A percentile compares a stretch with the other conserved stretches of the same genome.
Evolutionary conservation across 306 rosid genomes (phyloP).

Genomic region (Luffa aegyptiaca): DNA sequence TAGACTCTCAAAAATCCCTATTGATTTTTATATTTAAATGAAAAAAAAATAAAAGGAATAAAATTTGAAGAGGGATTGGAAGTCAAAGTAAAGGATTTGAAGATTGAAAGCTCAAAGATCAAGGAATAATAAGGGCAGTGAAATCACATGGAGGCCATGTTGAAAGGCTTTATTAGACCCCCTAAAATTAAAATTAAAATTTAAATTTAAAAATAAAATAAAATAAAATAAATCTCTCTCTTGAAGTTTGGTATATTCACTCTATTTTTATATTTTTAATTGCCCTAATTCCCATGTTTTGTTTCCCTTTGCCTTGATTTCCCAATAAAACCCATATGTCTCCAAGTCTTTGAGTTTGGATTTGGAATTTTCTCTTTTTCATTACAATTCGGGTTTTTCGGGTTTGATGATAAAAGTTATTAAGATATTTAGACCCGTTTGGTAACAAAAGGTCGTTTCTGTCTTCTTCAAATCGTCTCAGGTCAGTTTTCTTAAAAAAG

Average conservation of each 20-base stretch:
- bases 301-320: not conserved
- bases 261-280: not conserved
- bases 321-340: not conserved
- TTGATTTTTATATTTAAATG: not conserved
- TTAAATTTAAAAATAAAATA: too few relatives aligned
- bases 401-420: not conserved
- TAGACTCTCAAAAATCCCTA: constrained; percentile 2
- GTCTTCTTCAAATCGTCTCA: not conserved
- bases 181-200: not conserved
- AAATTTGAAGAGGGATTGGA: not conserved
- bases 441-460: too few relatives aligned
- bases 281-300: not conserved
- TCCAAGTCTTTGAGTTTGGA: not conserved
- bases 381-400: not conserved
- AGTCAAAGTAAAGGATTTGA: not conserved
- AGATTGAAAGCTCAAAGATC: not conserved
- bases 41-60: not conserved
- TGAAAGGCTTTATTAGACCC: not conserved
- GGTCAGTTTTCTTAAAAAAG: not conserved
- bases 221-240: not conserved
- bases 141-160: constrained; percentile 13
- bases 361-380: not conserved
- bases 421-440: too few relatives aligned
- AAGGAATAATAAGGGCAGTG: constrained; percentile 9
- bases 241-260: not conserved